Evolutionary conservation across 73 alveolate genomes (phyloP).

Genomic region (Urostyla sp.): DNA sequence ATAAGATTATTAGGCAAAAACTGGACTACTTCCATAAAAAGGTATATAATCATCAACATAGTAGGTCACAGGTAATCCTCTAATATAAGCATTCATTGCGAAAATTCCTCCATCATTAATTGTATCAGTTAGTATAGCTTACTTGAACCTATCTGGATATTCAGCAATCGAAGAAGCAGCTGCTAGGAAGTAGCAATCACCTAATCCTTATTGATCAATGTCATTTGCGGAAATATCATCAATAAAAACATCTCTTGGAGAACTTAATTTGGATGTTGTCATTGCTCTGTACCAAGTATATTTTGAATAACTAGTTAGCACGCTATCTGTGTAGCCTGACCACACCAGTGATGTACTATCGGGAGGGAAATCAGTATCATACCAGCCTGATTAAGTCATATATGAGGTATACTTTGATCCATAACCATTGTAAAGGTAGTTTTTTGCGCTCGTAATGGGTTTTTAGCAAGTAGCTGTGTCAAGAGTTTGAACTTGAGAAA

Average conservation of each 20-base stretch:
- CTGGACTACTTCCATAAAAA: constrained; percentile 2
- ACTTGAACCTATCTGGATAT: neutral
- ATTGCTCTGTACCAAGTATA: no score
- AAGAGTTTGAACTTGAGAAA: no score
- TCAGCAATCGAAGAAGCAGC: neutral
- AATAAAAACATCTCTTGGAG: constrained; percentile 2
- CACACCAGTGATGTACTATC: no score
- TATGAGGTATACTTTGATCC: no score
- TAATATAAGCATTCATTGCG: constrained; percentile 13
- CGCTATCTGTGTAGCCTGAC: no score
- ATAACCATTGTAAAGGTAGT: no score
- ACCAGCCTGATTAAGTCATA: no score
- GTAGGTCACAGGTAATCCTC: constrained; percentile 30
- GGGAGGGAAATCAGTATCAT: no score
- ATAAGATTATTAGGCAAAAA: neutral
- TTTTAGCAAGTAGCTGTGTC: no score
- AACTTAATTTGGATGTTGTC: no score
- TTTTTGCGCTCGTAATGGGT: no score
- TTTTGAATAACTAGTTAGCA: no score
- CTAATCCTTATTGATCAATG: constrained; percentile 66
- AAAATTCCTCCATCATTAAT: neutral
- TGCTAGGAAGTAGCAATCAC: neutral
- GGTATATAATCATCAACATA: constrained; percentile 43
- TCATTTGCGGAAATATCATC: constrained; percentile 57
- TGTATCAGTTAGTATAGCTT: neutral